Conservation (phyloP, 805 yeast species). For the Myxozyma mucilagina region DNA sequence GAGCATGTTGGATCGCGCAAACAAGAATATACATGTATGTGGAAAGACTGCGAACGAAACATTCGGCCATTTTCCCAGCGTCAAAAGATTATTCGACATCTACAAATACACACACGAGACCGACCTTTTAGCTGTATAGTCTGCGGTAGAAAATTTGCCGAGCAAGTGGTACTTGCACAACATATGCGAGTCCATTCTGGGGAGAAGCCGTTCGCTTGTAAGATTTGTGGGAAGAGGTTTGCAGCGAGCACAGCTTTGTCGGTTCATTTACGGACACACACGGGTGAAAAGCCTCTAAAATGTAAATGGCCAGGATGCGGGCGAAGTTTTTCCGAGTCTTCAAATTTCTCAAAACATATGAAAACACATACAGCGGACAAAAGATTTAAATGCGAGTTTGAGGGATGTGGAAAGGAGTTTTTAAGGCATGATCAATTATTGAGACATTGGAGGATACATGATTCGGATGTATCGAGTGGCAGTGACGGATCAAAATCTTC, state of each 20-base stretch:
- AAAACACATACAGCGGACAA: constrained; percentile 57
- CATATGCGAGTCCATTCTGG: constrained; percentile 86
- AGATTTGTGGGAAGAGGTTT: constrained; percentile 70
- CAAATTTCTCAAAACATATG: constrained; percentile 86
- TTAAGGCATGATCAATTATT: constrained; percentile 35
- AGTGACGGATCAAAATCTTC: not conserved
- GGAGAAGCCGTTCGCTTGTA: constrained; percentile 80
- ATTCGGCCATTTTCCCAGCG: constrained; percentile 70
- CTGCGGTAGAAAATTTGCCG: constrained; percentile 74
- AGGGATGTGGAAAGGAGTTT: constrained; percentile 35
- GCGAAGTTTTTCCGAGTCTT: constrained; percentile 82
- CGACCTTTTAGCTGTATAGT: constrained; percentile 72
- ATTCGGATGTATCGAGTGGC: not conserved
- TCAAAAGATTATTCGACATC: constrained; percentile 82
- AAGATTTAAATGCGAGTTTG: constrained; percentile 29
- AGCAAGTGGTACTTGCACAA: constrained; percentile 72
- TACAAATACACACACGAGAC: constrained; percentile 83
- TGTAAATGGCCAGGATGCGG: constrained; percentile 82
- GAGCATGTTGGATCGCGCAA: constrained; percentile 76
- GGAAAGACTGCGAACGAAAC: constrained; percentile 74
- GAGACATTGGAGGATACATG: constrained; percentile 34
- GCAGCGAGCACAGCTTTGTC: constrained; percentile 81
- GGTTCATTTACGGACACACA: constrained; percentile 81
- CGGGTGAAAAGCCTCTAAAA: constrained; percentile 82
- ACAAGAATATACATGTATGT: constrained; percentile 65